phyloP scores from a whole-genome alignment of 2,329 filamentous ascomycete species.

The Aspergillus melleus region DNA sequence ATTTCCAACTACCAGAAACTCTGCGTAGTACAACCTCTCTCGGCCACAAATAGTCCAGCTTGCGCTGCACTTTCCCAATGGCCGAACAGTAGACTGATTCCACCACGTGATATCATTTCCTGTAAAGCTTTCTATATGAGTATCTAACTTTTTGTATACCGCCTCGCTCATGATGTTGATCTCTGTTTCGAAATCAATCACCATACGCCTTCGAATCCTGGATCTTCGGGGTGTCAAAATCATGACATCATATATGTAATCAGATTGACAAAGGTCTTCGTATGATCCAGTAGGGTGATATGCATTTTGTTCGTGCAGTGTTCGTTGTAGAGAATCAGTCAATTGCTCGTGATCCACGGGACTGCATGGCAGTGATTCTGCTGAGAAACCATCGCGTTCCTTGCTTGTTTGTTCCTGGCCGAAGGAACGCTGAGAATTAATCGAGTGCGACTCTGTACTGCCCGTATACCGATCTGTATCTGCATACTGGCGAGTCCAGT shows the following conservation, averaged over 20 bases:
- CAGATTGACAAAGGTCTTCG: background rate
- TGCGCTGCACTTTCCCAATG: background rate
- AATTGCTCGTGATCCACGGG: background rate
- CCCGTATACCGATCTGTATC: too few species aligned
- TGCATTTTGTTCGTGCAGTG: background rate
- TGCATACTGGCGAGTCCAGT: too few species aligned
- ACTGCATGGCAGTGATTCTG: too few species aligned
- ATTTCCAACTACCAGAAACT: background rate
- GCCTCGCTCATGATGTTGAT: conserved; percentile 2
- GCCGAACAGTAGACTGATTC: background rate
- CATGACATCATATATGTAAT: conserved; percentile 4
- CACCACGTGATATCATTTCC: background rate
- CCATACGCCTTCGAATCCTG: background rate
- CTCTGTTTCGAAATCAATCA: conserved; percentile 4
- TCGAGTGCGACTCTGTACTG: too few species aligned
- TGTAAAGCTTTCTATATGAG: background rate
- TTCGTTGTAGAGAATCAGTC: background rate
- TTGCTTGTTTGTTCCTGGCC: background rate
- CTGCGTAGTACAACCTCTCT: background rate
- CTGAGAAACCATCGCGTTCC: background rate
- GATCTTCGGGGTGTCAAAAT: background rate
- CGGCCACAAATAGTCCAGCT: background rate
- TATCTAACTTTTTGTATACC: background rate
- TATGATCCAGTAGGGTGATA: background rate
- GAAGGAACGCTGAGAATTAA: too few species aligned